Conservation (phyloP, 768 basidiomycete genomes). For the Multifurca ochricompacta region DNA sequence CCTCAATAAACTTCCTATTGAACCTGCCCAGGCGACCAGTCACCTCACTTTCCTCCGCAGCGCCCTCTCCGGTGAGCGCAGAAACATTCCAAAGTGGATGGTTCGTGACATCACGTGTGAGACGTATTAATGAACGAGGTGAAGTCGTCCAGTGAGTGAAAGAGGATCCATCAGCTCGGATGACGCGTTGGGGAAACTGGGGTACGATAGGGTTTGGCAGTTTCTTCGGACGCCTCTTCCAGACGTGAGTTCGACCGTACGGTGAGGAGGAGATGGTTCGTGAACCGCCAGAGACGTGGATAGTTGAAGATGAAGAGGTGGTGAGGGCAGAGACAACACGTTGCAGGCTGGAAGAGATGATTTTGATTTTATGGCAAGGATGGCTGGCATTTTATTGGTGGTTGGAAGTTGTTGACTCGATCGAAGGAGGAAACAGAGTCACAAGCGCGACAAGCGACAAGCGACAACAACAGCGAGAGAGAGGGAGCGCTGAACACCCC, state of each 20-base stretch:
- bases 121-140: slow-evolving; percentile 63
- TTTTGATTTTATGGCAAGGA: background rate
- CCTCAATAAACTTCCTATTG: slow-evolving; percentile 60
- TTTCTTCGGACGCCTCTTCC: slow-evolving; percentile 56
- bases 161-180: slow-evolving; percentile 82
- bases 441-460: too few relatives aligned
- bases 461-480: too few relatives aligned
- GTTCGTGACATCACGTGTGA: slow-evolving; percentile 85
- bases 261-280: slow-evolving; percentile 61
- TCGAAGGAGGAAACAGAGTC: background rate
- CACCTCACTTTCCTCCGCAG: slow-evolving; percentile 61
- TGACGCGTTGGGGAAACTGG: slow-evolving; percentile 77
- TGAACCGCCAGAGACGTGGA: background rate
- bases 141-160: slow-evolving; percentile 87
- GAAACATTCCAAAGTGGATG: slow-evolving; percentile 81
- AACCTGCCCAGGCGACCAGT: slow-evolving; percentile 78
- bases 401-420: background rate
- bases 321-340: background rate
- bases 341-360: background rate
- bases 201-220: slow-evolving; percentile 82
- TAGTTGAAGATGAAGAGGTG: background rate
- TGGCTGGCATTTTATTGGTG: background rate
- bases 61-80: slow-evolving; percentile 33
- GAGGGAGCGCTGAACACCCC: too few relatives aligned
- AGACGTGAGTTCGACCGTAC: slow-evolving; percentile 79